Base-by-base conservation (phyloP, 495 filamentous ascomycete genomes). In the Aspergillus coremiiformis region DNA sequence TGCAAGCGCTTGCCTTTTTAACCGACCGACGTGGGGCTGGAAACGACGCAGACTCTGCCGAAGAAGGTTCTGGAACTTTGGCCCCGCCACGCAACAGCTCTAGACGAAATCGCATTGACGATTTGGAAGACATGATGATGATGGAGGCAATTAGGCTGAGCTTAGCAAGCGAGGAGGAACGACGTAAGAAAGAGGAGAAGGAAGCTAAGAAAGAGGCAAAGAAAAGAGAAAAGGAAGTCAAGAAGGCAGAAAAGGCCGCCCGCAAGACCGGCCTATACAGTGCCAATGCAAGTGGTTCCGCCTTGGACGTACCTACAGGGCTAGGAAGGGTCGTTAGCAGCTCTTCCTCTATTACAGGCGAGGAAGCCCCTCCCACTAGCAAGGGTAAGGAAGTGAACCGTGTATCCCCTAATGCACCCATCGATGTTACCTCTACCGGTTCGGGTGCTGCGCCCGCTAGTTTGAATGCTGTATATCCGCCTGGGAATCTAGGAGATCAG, bases 51-150 rank as follows among this genome's bases (percentile, higher is more conserved):
- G 64, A 70, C 44, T 66, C 65, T 17, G 60, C 64, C 7, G 76
- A 77, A 57, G 77, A 74, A 44, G 66, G 63, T 5, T 52, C 67
- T 17, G 66, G 61, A 5, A 74, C 74, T 49, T 44, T 78, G 17
- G 69, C 72, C 15, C 70, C 78, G 17, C 70, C 76, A 7, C 74
- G 81, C n/a, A 71, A 70, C 15, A 79, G 75, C 54, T 81, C 84
- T 12, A 75, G 87, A 45, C 72, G 84, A 44, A 82, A 63, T 47
- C 75, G 89, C 41, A 76, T 93, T 47, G 89, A 94, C 39, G 92
- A 96, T 59, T 71, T 97, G 10, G 93, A 98, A 63, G 92, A 95
- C 43, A 88, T 97, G 75, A 98, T 98, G 93, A 88, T 96, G 79
- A 87, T 91, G 77, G 93, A 97, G 64, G 93, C 93, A 2, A 92